Evolutionary conservation across 768 basidiomycete species (phyloP), one percentile per base, ranked within the genome.

Genomic region (Zangia roseola): DNA sequence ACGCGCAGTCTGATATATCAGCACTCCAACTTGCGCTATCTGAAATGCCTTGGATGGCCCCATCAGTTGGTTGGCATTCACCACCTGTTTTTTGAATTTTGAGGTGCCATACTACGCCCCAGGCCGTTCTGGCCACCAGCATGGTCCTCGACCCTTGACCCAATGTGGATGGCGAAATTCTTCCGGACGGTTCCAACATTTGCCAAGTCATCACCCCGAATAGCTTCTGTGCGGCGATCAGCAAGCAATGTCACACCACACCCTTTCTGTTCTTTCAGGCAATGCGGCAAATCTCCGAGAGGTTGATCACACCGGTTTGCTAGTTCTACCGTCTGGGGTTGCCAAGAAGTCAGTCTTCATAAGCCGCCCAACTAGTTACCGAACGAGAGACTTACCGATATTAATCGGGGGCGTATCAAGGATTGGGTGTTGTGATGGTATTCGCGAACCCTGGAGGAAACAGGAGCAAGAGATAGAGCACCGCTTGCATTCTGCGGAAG

Each of bases 121-220:
- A 16, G 31, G 14, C 2, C 6, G 31, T 31, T 30, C 31, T 31
- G 31, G 31, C 14, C 41, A 17, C 19, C 24, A 30, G 30, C 28
- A 23, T 54, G 13, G 68, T 67, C 68, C 50, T 72, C 63, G 21
- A 61, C 62, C 51, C 77, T 53, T 49, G 48, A 46, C 57, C 57
- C 51, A 62, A 41, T 31, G 21, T n/a, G 40, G 34, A 28, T 45
- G 7, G 6, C 16, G n/a, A 47, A 50, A 55, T 37, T 26, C 24
- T 23, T 21, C 12, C 13, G 7, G 26, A 21, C 34, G 35, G 28
- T 10, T 28, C 28, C 8, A 12, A 21, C 26, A 39, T 30, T 19
- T 7, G 14, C 33, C 17, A 36, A 23, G 12, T 21, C 25, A 43
- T 44, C 31, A 20, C 28, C 25, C 7, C 25, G 58, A 20, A 60